Evolutionary conservation across 768 basidiomycete species (phyloP).

Genomic region (Xerocomellus amylosporus): DNA sequence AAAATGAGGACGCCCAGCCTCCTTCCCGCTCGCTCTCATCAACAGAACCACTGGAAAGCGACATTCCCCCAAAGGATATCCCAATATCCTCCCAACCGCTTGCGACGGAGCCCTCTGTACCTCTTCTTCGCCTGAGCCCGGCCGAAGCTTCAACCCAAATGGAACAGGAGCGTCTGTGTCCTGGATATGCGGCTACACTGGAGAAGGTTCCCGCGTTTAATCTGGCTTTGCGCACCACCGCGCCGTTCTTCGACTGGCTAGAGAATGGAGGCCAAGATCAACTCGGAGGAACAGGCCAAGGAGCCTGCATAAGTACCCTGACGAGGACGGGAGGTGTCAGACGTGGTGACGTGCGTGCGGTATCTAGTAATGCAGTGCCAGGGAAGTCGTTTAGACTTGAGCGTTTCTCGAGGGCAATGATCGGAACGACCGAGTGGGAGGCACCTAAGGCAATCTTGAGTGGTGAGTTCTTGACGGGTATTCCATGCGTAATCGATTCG

Average conservation of each 20-base stretch:
- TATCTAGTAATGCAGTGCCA: neutral
- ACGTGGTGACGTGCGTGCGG: neutral
- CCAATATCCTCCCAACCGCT: neutral
- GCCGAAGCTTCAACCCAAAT: neutral
- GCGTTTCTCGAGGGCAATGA: constrained; percentile 76
- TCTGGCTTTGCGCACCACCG: constrained; percentile 56
- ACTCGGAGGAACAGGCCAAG: constrained; percentile 22
- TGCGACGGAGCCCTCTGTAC: neutral
- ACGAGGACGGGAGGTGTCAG: neutral
- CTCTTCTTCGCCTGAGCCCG: neutral
- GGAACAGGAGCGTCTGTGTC: neutral
- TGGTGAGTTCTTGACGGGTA: constrained; percentile 35
- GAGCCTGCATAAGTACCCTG: constrained; percentile 8
- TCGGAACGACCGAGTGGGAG: constrained; percentile 70
- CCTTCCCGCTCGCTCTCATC: neutral
- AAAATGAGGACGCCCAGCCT: neutral
- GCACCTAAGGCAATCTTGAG: constrained; percentile 55
- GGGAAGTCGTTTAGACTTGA: constrained; percentile 53
- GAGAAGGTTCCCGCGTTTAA: constrained; percentile 56
- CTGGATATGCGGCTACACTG: neutral
- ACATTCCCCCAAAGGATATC: neutral
- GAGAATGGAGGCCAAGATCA: constrained; percentile 50
- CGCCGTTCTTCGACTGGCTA: constrained; percentile 71
- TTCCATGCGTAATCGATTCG: neutral
- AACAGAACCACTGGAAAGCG: neutral